Percentiles rank a stretch among this genome's conserved stretches.
Evolutionary conservation across 2,329 filamentous ascomycete species (phyloP).

Genomic region (Gremmenia infestans): DNA sequence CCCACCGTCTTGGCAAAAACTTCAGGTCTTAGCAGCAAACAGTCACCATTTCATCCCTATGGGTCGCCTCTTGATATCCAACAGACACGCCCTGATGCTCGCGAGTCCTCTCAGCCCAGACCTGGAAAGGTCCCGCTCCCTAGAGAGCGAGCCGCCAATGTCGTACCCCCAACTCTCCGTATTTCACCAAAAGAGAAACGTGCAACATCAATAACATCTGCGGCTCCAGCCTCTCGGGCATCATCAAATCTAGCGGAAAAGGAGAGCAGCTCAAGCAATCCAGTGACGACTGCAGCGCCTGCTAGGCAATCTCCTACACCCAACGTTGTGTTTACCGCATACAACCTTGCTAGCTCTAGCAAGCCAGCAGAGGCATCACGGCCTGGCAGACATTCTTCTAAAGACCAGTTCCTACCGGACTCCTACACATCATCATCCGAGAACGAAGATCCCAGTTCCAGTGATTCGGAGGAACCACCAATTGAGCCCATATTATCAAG

Average conservation of each 20-base stretch:
- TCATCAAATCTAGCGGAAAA: neutral
- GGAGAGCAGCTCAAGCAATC: neutral
- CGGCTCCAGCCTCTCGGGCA: neutral
- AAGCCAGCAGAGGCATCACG: too few species aligned
- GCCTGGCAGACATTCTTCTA: neutral
- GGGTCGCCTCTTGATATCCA: neutral
- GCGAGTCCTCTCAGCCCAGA: neutral
- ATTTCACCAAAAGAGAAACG: neutral
- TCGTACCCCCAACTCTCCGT: neutral
- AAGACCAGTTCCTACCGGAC: neutral
- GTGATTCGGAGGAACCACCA: neutral
- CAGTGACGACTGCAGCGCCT: neutral
- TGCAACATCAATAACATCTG: neutral
- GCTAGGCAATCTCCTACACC: neutral
- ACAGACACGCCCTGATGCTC: neutral
- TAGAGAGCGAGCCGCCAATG: neutral
- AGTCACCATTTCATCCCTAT: too few species aligned
- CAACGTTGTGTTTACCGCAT: neutral
- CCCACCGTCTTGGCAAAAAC: neutral
- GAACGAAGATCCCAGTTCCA: neutral
- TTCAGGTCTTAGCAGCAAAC: neutral
- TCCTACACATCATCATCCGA: neutral
- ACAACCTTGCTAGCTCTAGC: too few species aligned
- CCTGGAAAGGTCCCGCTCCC: neutral
- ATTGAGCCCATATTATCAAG: neutral